These are phyloP conservation scores for Bruguiera sexangula DNA, from an alignment of 345 rosid genomes.

Conservation along the genomic window DNA sequence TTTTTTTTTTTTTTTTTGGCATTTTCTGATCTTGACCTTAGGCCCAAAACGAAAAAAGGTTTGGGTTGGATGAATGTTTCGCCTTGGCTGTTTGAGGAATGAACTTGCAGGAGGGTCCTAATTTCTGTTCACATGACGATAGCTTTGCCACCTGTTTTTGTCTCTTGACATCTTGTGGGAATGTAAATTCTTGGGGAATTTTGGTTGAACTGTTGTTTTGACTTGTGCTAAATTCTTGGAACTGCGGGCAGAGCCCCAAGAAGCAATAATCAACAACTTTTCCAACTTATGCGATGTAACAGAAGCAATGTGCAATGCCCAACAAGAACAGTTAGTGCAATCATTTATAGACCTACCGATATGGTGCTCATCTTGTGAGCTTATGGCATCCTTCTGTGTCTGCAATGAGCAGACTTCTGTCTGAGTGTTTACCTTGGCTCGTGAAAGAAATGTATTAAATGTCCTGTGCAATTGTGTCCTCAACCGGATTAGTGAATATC, in stretches of 20 bases:
- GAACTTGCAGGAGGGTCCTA: background rate
- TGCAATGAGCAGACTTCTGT: slow-evolving; percentile 22
- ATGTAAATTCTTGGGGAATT: background rate
- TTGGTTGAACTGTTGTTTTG: too few relatives aligned
- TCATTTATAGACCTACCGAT: slow-evolving; percentile 49
- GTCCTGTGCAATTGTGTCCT: background rate
- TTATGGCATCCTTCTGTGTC: slow-evolving; percentile 47
- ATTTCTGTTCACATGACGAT: background rate
- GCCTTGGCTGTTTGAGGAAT: too few relatives aligned
- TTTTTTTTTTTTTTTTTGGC: too few relatives aligned
- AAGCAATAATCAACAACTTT: slow-evolving; percentile 43
- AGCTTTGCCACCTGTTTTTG: background rate
- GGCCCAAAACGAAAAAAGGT: too few relatives aligned
- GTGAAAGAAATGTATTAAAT: background rate
- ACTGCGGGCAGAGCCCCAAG: slow-evolving; percentile 65
- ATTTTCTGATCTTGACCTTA: too few relatives aligned
- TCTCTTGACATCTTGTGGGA: too few relatives aligned
- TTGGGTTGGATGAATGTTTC: too few relatives aligned
- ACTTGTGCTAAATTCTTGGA: too few relatives aligned
- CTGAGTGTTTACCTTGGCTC: slow-evolving; percentile 4
- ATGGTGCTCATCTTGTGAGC: slow-evolving; percentile 63
- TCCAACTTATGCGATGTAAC: slow-evolving; percentile 60
- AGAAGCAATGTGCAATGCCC: slow-evolving; percentile 52
- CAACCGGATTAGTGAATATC: too few relatives aligned
- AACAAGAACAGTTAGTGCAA: slow-evolving; percentile 42